These are phyloP conservation scores for Rhizopus arrhizus DNA, from an alignment of 371 early-diverging fungal genomes.

Conservation along the genomic window DNA sequence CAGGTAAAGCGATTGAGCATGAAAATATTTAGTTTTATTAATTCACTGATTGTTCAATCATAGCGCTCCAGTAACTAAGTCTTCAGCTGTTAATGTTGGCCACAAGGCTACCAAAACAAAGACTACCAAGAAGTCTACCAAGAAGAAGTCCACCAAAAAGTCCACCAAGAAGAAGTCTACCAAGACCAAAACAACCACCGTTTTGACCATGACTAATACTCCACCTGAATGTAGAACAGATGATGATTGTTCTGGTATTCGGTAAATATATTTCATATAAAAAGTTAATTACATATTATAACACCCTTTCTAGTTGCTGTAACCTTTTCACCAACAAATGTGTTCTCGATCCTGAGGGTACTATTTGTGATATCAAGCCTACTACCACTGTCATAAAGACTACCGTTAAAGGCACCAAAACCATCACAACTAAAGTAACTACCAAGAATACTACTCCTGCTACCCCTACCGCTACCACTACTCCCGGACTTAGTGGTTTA, in stretches of 20 bases:
- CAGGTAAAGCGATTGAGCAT: conserved; percentile 14
- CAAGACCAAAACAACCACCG: conserved; percentile 14
- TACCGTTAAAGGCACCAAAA: conserved; percentile 14
- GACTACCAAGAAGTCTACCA: conserved; percentile 5
- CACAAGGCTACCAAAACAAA: not conserved
- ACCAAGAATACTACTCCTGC: conserved; percentile 6
- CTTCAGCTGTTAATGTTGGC: conserved; percentile 2
- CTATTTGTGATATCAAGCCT: conserved; percentile 26
- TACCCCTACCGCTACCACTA: conserved; percentile 3
- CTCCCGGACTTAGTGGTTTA: conserved; percentile 9
- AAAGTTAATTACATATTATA: not conserved
- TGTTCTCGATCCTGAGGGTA: conserved; percentile 28
- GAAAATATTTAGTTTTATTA: not conserved
- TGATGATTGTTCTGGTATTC: conserved; percentile 32
- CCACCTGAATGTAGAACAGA: conserved; percentile 18
- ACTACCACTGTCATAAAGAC: conserved; percentile 15
- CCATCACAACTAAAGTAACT: conserved; percentile 13
- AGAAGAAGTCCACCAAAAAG: not conserved
- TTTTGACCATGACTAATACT: conserved; percentile 14
- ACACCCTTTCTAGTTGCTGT: conserved; percentile 21
- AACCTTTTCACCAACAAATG: conserved; percentile 25
- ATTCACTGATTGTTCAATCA: not conserved
- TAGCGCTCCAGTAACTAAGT: conserved; percentile 22
- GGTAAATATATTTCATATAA: conserved; percentile 11
- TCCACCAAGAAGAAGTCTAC: not conserved